Base-by-base conservation (phyloP, 495 filamentous ascomycete genomes). In the Aspergillus sparsus region DNA sequence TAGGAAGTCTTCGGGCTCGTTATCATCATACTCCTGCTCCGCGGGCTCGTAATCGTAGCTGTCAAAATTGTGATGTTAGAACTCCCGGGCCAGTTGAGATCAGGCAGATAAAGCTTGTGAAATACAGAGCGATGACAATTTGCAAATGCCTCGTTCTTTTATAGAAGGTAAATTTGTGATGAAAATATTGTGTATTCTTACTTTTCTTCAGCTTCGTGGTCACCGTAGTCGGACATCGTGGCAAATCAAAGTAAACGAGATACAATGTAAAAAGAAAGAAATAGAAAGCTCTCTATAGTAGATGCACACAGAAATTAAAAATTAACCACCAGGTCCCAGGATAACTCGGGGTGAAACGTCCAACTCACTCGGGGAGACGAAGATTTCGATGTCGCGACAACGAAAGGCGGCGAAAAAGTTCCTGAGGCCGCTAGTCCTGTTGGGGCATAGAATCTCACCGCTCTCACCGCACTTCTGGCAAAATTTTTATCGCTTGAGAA, bases 221-320 rank as follows among this genome's bases (percentile, higher is more conserved):
- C 88, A 54, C 87, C 92, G 76, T 87, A 91, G 78, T 96, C 92
- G 70, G 91, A 95, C 92, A 96, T 96, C 36, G 63, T 84, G 74
- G 35, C 58, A 46, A 57, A 37, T 64, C 13, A 62, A 57, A 47
- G 16, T 33, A 49, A 53, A 50, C 49, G 36, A 36, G 52, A 57
- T 45, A 16, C 52, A 47, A 51, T 41, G 53, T 13, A 5, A 18
- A 33, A 50, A 18, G 49, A 15, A 27, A 32, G 45, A 31, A 60
- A 63, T 58, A 49, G 55, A 36, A 64, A 66, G 61, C 21, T 27
- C 21, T 27, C 21, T 27, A 27, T 27, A 27, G 21, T 27, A 27
- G 21, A 27, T 27, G 21, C 21, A 27, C 21, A 27, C 21, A 66
- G 61, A 68, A 59, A 49, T 68, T 63, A 66, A 57, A 49, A 35